Evolutionary conservation across 2,329 filamentous ascomycete species (phyloP).

Genomic region (Neoscytalidium dimidiatum): DNA sequence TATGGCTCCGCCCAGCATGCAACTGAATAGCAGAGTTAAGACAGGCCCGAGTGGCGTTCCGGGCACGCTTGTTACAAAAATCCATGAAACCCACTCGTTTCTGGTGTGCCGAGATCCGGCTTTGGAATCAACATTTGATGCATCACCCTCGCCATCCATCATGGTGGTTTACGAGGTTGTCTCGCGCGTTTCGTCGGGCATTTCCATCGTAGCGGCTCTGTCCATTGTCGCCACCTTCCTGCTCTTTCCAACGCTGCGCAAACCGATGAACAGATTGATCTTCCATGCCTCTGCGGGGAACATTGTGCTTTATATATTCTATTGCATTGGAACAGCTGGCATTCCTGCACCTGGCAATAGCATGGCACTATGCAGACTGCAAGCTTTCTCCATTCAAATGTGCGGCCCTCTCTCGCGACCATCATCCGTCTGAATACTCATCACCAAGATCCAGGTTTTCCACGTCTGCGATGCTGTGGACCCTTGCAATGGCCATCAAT

Average conservation of each 20-base stretch:
- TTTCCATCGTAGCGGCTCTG: constrained; percentile 70
- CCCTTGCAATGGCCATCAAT: constrained; percentile 79
- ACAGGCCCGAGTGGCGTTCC: neutral
- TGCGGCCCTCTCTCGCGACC: constrained; percentile 56
- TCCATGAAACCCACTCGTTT: neutral
- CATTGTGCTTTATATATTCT: constrained; percentile 73
- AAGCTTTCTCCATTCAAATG: constrained; percentile 82
- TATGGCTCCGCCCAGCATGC: neutral
- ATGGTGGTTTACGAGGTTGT: constrained; percentile 33
- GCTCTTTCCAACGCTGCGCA: constrained; percentile 69
- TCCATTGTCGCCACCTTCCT: constrained; percentile 74
- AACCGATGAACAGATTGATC: constrained; percentile 80
- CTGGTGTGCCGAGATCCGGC: neutral
- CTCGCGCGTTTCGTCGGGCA: constrained; percentile 68
- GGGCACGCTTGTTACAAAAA: neutral
- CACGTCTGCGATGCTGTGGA: constrained; percentile 75
- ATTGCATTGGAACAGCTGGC: constrained; percentile 68
- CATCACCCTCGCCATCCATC: neutral
- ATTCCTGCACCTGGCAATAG: constrained; percentile 46
- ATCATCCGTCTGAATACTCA: constrained; percentile 22
- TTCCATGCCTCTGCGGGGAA: constrained; percentile 85
- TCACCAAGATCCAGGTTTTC: constrained; percentile 63
- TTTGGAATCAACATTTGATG: neutral
- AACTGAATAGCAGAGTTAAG: neutral
- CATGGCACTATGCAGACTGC: constrained; percentile 69